Percentiles rank a stretch among this genome's conserved stretches.
Evolutionary conservation across 129 eudicot genomes (phyloP).

Genomic region (Gnaphalium uliginosum): DNA sequence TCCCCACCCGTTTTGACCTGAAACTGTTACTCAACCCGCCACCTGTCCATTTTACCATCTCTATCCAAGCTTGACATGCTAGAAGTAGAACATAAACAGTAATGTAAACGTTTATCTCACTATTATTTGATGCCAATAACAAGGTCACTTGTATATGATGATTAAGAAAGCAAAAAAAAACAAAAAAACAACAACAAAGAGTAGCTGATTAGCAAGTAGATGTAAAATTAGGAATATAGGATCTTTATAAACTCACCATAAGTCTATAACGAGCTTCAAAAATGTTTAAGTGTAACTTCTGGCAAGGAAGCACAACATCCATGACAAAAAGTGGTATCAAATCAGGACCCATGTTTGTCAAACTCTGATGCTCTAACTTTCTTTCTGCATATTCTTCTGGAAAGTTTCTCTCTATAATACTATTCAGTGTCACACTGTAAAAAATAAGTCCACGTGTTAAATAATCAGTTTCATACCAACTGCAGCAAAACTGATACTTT

Average conservation of each 20-base stretch:
- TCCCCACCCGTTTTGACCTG: neutral
- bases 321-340: constrained; percentile 92
- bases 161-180: neutral
- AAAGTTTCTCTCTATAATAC: constrained; percentile 85
- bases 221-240: constrained; percentile 1
- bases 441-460: neutral
- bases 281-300: constrained; percentile 82
- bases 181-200: neutral
- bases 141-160: neutral
- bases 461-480: too few relatives aligned
- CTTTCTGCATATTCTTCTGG: constrained; percentile 90
- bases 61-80: neutral
- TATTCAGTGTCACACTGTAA: constrained; percentile 83
- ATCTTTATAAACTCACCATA: constrained; percentile 62
- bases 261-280: constrained; percentile 99
- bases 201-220: neutral
- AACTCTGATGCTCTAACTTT: constrained; percentile 72
- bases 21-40: neutral
- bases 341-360: constrained; percentile 75
- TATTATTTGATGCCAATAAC: constrained; percentile 10
- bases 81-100: neutral
- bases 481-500: too few relatives aligned
- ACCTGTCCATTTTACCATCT: neutral
- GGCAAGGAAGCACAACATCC: constrained; percentile 98
- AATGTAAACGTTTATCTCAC: neutral